phyloP scores from a whole-genome alignment of 768 basidiomycete genomes.

The Kwoniella heveanensis region DNA sequence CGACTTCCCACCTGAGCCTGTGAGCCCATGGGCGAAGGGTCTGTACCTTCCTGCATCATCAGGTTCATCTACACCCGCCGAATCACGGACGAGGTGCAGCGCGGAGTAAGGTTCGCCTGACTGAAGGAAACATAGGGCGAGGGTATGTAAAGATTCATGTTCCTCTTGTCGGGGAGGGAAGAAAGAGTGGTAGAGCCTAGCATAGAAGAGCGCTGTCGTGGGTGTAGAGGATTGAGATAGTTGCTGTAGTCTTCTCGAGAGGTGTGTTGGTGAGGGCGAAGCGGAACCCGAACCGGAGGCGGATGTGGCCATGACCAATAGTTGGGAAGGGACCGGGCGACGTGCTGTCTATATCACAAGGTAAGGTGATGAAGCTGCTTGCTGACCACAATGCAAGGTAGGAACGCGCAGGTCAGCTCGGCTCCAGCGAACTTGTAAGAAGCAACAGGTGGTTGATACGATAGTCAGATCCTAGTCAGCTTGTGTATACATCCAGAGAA shows the following conservation, averaged over 20 bases:
- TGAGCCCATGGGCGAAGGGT: background rate
- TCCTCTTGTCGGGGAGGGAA: constrained; percentile 26
- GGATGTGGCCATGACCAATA: background rate
- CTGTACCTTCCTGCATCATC: constrained; percentile 10
- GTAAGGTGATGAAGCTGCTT: no score
- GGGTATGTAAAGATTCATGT: constrained; percentile 43
- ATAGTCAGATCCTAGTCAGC: no score
- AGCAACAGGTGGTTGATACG: no score
- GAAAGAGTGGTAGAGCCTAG: constrained; percentile 37
- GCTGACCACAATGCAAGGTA: no score
- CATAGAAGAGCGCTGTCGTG: constrained; percentile 42
- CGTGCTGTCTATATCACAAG: no score
- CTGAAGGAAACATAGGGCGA: constrained; percentile 42
- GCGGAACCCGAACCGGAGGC: background rate
- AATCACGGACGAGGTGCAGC: constrained; percentile 39
- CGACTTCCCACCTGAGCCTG: background rate
- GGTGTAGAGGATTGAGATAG: constrained; percentile 37
- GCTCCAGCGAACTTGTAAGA: no score
- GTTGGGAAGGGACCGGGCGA: background rate
- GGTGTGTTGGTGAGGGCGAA: constrained; percentile 31
- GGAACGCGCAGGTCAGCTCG: no score
- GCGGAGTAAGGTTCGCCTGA: constrained; percentile 41
- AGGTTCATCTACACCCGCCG: constrained; percentile 34
- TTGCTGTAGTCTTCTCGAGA: constrained; percentile 34
- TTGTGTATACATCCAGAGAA: no score